Base-by-base conservation (phyloP, 2,329 filamentous ascomycete genomes). In the Monilinia aucupariae region DNA sequence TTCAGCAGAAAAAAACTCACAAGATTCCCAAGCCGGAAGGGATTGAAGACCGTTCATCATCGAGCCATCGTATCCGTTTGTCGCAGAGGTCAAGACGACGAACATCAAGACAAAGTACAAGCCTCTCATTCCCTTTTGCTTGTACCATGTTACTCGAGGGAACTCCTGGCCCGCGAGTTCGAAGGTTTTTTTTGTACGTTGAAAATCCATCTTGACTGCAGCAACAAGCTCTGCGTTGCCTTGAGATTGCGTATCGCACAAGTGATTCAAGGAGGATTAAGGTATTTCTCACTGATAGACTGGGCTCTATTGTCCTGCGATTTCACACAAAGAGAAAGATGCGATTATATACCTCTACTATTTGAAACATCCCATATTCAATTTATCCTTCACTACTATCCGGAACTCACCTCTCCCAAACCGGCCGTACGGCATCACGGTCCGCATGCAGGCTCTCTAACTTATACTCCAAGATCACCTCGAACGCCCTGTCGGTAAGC, bases 51-150 rank as follows among this genome's bases (percentile, higher is more conserved):
- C 78, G 61, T 80, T 80, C 74, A 80, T 76, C 69, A 80, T 74
- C 13, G 76, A 78, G 30, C 76, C 68, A 66, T 77, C 76, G 49
- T 75, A 78, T 37, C 76, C 76, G 62, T 77, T 79, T 6, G 80
- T 81, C 17, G 82, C 82, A 34, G 82, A 84, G 30, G 71, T 73
- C 37, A 74, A 66, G 12, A 73, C 68, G 27, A 71, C 70, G 59
- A 74, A 70, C 61, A 73, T 69, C 59, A 74, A 67, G 55, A 79
- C 80, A 67, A 83, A 74, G 75, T 84, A 84, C 10, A 85, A 76
- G 74, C 80, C 80, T 70, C 82, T 76, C 69, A 85, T 76, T 51
- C 81, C 81, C n/a, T 81, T 79, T 34, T 84, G 80, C 67, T 77
- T 80, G 55, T 70, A 79, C 82, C 82, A 84, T 67, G 78, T 72